Evolutionary conservation across 306 rosid species (phyloP), one percentile per base, ranked within the genome.

Genomic region (Fragaria vesca): DNA sequence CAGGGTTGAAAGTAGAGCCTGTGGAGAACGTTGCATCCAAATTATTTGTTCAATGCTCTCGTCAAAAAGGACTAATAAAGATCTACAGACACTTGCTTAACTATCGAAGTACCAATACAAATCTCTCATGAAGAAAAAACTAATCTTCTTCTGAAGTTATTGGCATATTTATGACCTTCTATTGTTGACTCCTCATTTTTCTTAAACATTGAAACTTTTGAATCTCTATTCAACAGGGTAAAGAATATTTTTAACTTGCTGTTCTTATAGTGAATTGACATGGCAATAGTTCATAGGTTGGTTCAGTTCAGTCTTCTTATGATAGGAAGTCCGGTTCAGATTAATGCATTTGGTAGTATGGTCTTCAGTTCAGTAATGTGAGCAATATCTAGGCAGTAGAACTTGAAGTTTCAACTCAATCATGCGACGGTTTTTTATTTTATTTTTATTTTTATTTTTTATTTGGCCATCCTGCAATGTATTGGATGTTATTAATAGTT

Each of bases 41-140:
- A 83, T 84, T 95, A 82, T 93, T 95, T 85, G 99, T 95, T 74
- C 99, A 95, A 78, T 95, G 99, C 83, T 95, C 99, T 83, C 97
- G 97, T 82, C 99, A 95, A 85, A 93, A 89, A 85, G 97, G 96
- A 77, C 97, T 95, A 58, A 75, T 95, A 85, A 93, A 95, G 91
- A 93, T 95, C 84, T 95, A 95, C 91, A 87, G 93, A 81, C 99
- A 95, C 88, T 87, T 95, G 89, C 91, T 95, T 74, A 95, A 95
- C 79, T 95, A 88, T 84, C 94, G 6, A 90, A 91, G 98, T 95
- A 92, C 47, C 60, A 50, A 50, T 76, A 61, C 78, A 66, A 43
- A 65, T 12, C 52, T 12, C 52, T 42, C 75, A 17, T 26, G 47
- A 30, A 72, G 47, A 43, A 47, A 57, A 63, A 58, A 58, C 69